Percentiles rank a stretch among this genome's conserved stretches.
These are phyloP conservation scores for Aspergillus nidulans DNA, from an alignment of 495 filamentous ascomycete species.

Conservation along the genomic window DNA sequence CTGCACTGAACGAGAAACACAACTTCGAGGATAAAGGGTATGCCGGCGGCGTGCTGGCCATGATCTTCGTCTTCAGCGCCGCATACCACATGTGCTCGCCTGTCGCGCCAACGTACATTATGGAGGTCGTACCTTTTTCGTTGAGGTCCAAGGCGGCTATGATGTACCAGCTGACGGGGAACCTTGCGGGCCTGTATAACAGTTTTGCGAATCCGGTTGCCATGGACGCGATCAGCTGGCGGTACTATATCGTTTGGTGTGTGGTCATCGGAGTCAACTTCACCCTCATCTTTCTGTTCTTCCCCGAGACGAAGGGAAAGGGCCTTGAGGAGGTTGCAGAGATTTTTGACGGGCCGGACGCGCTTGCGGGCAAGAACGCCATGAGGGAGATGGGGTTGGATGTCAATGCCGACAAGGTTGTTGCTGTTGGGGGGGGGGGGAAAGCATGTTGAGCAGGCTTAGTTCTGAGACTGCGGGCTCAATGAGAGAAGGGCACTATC, in stretches of 20 bases:
- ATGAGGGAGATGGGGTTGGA: slow-evolving; percentile 9
- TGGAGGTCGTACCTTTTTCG: slow-evolving; percentile 8
- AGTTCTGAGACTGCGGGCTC: no score
- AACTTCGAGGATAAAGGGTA: slow-evolving; percentile 2
- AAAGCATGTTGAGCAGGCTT: neutral
- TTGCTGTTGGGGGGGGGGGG: slow-evolving; percentile 5
- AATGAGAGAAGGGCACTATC: no score
- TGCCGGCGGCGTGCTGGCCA: slow-evolving; percentile 1
- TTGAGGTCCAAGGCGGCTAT: slow-evolving; percentile 5
- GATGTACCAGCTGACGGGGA: slow-evolving; percentile 7
- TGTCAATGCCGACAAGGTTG: slow-evolving; percentile 4
- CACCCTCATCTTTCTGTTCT: slow-evolving; percentile 3
- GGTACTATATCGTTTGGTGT: slow-evolving; percentile 10
- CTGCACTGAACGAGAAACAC: slow-evolving; percentile 3
- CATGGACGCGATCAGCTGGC: slow-evolving; percentile 9
- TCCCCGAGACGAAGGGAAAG: slow-evolving; percentile 8
- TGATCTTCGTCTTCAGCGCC: slow-evolving; percentile 9
- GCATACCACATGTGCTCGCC: slow-evolving; percentile 9
- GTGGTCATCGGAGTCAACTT: slow-evolving; percentile 3
- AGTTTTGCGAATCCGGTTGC: slow-evolving; percentile 8
- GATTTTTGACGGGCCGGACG: slow-evolving; percentile 6
- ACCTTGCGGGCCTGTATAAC: slow-evolving; percentile 8
- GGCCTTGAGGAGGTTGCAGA: slow-evolving; percentile 9
- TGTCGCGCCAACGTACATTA: slow-evolving; percentile 9
- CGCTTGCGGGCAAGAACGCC: slow-evolving; percentile 1